Base-by-base conservation (phyloP, 495 filamentous ascomycete genomes). In the Aspergillus sclerotiicarbonarius region DNA sequence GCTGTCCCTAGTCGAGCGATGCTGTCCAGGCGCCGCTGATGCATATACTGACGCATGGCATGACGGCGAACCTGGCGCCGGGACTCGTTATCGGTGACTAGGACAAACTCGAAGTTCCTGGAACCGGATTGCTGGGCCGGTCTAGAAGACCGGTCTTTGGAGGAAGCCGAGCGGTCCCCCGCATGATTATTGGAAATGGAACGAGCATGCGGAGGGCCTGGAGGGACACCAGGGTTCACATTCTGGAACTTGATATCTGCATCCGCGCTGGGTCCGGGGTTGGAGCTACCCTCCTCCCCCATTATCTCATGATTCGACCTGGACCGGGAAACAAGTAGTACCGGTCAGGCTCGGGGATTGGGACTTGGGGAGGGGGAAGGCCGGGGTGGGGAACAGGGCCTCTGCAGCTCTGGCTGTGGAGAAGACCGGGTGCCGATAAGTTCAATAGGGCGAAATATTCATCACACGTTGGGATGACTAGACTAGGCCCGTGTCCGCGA, bases 41-140 rank as follows among this genome's bases (percentile, higher is more conserved):
- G 64, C 67, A 69, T 69, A 51, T 69, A 69, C 54, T 69, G 64
- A 41, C 67, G 67, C 67, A 69, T 69, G 8, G 67, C 67, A 69
- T 69, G 67, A 10, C 67, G 67, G 31, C 67, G 67, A 35, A 69
- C 67, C 51, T 69, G 67, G 30, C 67, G 67, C 33, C 67, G 64
- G 20, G 67, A 69, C 53, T 60, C 67, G 21, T 60, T 64, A 63
- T 69, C 67, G 7, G 64, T 69, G 4, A 69, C 67, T 30, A 69
- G 60, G 8, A 69, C 67, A 56, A 69, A 69, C 51, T 69, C 67
- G 54, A 69, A 69, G 56, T 53, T 69, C 56, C 58, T 62, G 18
- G 57, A 55, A 37, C 62, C 58, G 19, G 59, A 29, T 33, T 58
- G 58, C 37, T 53, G 51, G 32, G 52, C 53, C 18, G 58, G 32